These are phyloP conservation scores for Aquilaria sinensis DNA, from an alignment of 345 rosid species.

Conservation along the genomic window DNA sequence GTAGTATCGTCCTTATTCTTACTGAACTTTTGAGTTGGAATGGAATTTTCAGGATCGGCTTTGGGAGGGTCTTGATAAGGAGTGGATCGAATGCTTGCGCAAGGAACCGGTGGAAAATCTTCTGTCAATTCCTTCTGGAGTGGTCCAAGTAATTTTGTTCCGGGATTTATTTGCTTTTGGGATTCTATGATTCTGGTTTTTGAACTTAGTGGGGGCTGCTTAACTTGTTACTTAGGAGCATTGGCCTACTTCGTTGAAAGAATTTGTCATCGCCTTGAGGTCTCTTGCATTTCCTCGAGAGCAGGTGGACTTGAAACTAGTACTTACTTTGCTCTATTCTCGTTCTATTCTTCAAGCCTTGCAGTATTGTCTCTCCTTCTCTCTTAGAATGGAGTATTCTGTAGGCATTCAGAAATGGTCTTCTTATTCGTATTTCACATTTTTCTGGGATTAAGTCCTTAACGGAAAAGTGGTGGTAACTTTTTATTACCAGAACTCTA, in stretches of 20 bases:
- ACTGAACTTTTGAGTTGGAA: not conserved
- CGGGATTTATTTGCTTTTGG: not conserved
- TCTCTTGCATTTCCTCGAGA: constrained; percentile 66
- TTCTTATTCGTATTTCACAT: not conserved
- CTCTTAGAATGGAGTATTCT: not conserved
- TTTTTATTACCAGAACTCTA: no score
- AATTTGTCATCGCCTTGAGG: constrained; percentile 47
- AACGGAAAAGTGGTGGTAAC: no score
- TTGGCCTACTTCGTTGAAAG: constrained; percentile 82
- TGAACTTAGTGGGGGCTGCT: not conserved
- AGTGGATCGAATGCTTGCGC: constrained; percentile 73
- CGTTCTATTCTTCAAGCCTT: not conserved
- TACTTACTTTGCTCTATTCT: constrained; percentile 9
- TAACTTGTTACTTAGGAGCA: constrained; percentile 38
- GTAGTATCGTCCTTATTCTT: not conserved
- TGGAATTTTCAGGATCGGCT: constrained; percentile 38
- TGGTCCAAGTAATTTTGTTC: constrained; percentile 36
- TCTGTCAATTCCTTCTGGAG: constrained; percentile 71
- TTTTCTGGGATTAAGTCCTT: no score
- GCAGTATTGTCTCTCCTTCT: no score
- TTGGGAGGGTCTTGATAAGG: constrained; percentile 71
- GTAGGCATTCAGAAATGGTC: not conserved
- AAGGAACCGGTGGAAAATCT: constrained; percentile 53
- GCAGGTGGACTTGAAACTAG: constrained; percentile 55
- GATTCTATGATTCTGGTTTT: not conserved